Evolutionary conservation across 2,329 filamentous ascomycete species (phyloP), one percentile per base, ranked within the genome.

Genomic region (Fusarium tanahbumbuense): DNA sequence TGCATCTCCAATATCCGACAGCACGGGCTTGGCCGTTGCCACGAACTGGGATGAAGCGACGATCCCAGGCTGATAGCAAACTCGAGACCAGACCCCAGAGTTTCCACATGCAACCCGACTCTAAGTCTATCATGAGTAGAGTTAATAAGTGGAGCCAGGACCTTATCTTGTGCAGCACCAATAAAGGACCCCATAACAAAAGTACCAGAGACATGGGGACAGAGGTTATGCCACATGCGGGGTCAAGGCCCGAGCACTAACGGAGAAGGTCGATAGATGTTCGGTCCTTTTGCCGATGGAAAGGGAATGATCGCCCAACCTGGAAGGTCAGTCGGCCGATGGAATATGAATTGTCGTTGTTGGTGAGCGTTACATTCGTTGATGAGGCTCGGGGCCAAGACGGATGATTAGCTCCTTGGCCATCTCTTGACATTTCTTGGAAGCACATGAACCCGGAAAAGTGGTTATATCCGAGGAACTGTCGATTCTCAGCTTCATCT

Each of bases 251-350:
- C 58, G 64, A 67, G 64, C 63, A 64, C 62, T 66, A 66, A 49
- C 47, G 56, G 47, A 54, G 28, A 55, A 54, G 56, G 56, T 54
- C 25, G 37, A 42, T 12, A 52, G 46, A 48, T 48, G 40, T 41
- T 68, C 68, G 68, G 68, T 63, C 68, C 68, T 70, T 64, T 65
- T 70, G 63, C 63, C 49, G 55, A 40, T 27, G 53, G 12, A 6
- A 20, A 20, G 34, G 34, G 45, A 28, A 28, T 47, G 45, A 47
- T 40, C 30, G 18, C 68, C 54, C 30, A 71, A 70, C 63, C 44
- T 37, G 68, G 68, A 64, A 70, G 68, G 68, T 70, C 25, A 54
- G 58, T 64, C 65, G 58, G 64, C 53, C 58, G 64, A 67, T 37
- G 34, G 34, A 37, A 37, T 18, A n/a, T 37, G 34, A 12, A 37